Evolutionary conservation across 768 basidiomycete genomes (phyloP).

Genomic region (Ramaria rubella): DNA sequence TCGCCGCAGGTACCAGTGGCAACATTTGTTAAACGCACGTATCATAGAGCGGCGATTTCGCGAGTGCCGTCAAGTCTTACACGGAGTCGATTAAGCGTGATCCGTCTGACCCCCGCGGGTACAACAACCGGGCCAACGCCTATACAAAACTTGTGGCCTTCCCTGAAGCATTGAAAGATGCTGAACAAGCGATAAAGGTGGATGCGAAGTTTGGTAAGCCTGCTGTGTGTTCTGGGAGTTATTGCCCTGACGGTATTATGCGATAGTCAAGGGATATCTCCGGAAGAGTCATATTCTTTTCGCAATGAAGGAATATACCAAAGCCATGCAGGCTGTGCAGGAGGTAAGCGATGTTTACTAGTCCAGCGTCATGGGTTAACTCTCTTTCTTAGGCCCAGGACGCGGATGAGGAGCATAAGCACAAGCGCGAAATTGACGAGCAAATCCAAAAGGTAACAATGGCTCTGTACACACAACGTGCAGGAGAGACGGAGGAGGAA

Average conservation of each 20-base stretch:
- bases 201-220: constrained; percentile 76
- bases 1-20: neutral
- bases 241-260: neutral
- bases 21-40: neutral
- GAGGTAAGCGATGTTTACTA: constrained; percentile 22
- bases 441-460: constrained; percentile 76
- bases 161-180: constrained; percentile 95
- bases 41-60: constrained; percentile 67
- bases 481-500: constrained; percentile 86
- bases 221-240: neutral
- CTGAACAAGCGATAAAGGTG: constrained; percentile 84
- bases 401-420: constrained; percentile 74
- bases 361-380: neutral
- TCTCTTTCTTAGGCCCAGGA: constrained; percentile 44
- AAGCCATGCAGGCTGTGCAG: constrained; percentile 80
- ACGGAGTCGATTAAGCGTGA: constrained; percentile 95
- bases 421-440: constrained; percentile 74
- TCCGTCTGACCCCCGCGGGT: constrained; percentile 82
- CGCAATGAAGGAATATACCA: constrained; percentile 87
- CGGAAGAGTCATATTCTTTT: constrained; percentile 83
- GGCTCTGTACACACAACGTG: constrained; percentile 71
- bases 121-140: constrained; percentile 97
- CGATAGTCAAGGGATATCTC: constrained; percentile 85
- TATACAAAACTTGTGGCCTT: constrained; percentile 93
- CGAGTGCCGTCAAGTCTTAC: constrained; percentile 84